Conservation (phyloP, 371 early-diverging fungal species). For the Mucor plumbeus region DNA sequence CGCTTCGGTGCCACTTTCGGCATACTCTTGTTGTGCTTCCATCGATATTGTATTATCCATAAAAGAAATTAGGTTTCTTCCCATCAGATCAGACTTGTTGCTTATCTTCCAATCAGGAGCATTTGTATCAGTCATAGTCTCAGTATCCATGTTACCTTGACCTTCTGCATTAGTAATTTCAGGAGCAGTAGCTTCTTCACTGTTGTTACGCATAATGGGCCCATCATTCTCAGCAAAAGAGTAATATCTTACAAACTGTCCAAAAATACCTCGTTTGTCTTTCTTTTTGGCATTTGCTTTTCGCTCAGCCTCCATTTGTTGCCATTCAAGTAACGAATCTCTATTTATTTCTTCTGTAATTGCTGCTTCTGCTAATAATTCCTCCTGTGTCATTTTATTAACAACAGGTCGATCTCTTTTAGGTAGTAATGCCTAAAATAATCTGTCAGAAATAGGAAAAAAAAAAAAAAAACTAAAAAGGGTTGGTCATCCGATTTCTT, state of each 20-base stretch:
- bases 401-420: constrained; percentile 53
- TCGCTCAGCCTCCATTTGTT: constrained; percentile 54
- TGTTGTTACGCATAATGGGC: constrained; percentile 15
- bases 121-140: constrained; percentile 25
- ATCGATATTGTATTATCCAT: constrained; percentile 22
- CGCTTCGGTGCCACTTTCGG: constrained; percentile 14
- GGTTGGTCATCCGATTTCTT: not conserved
- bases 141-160: constrained; percentile 8
- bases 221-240: constrained; percentile 48
- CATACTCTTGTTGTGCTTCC: constrained; percentile 1
- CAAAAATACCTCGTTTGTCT: constrained; percentile 42
- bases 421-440: constrained; percentile 35
- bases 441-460: not conserved
- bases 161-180: not conserved
- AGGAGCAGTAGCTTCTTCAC: not conserved
- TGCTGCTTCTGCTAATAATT: constrained; percentile 62
- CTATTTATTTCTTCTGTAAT: constrained; percentile 62
- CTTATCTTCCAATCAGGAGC: constrained; percentile 36
- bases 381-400: constrained; percentile 61
- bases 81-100: constrained; percentile 37
- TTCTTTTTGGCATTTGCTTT: constrained; percentile 58
- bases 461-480: not conserved
- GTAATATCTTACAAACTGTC: constrained; percentile 56
- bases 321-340: constrained; percentile 61
- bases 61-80: constrained; percentile 49